Conservation (phyloP, 164 flowering plant genomes). For the Nelumbo lutea region DNA sequence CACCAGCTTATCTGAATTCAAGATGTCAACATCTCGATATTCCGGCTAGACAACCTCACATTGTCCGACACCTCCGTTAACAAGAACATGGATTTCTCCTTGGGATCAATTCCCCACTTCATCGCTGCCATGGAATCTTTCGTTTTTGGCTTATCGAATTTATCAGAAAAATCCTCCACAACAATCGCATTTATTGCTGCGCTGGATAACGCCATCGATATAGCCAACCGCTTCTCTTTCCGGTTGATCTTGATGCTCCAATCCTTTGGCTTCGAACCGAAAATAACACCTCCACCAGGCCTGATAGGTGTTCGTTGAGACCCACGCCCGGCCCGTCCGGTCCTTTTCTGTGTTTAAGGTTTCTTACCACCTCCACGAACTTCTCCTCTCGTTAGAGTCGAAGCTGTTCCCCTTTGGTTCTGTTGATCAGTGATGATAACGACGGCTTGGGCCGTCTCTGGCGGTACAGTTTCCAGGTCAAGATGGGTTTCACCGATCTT, state of each 20-base stretch:
- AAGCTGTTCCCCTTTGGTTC: slow-evolving; percentile 28
- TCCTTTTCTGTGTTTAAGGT: slow-evolving; percentile 90
- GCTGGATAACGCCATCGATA: slow-evolving; percentile 78
- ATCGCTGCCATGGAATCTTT: no score
- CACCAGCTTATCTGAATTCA: slow-evolving; percentile 76
- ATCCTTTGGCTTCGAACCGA: slow-evolving; percentile 24
- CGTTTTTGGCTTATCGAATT: no score
- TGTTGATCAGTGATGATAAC: no score
- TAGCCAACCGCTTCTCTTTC: slow-evolving; percentile 86
- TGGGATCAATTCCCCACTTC: slow-evolving; percentile 27
- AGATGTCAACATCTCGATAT: slow-evolving; percentile 78
- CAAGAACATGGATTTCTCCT: slow-evolving; percentile 69
- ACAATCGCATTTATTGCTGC: slow-evolving; percentile 55
- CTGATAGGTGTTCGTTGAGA: slow-evolving; percentile 81
- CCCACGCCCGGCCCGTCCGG: slow-evolving; percentile 84
- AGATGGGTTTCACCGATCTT: no score
- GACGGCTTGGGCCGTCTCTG: no score
- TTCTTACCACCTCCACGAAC: slow-evolving; percentile 93
- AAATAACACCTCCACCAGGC: slow-evolving; percentile 12
- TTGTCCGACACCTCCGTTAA: slow-evolving; percentile 62
- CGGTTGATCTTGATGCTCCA: slow-evolving; percentile 87
- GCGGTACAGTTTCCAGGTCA: no score
- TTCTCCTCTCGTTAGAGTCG: slow-evolving; percentile 85
- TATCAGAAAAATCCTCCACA: slow-evolving; percentile 20
- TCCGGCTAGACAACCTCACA: slow-evolving; percentile 68